Base-by-base conservation (phyloP, 78 protist species). In the Dictyostelium firmibasis region DNA sequence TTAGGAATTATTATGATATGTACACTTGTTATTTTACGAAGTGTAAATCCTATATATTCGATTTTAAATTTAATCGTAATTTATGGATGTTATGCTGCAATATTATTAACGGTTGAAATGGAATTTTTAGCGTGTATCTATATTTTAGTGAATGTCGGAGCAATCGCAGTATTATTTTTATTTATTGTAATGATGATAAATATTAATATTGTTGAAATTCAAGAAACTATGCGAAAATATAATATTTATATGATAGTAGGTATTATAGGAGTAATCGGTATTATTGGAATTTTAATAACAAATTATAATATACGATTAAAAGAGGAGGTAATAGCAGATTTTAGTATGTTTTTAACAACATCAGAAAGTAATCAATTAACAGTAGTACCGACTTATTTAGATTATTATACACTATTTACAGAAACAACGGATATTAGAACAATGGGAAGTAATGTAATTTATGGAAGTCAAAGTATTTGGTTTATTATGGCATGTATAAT, bases 131-230 rank as follows among this genome's bases (percentile, higher is more conserved):
- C 86, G 10, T 64, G 72, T 82, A 82, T 82, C 13, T 47, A 36
- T 82, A 82, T 82, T 35, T 64, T 82, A 64, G 86, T 82, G 5
- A 64, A 82, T 82, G 86, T 82, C 11, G 86, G 86, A 23, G 86
- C 86, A 60, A 82, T 82, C 3, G 86, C 86, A 18, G 75, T 82
- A 23, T 82, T 82, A 82, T 82, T 82, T 50, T 82, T 82, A 82
- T 82, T 82, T 50, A 82, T 82, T 35, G 69, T 82, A 35, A 82
- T 82, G 86, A 82, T 82, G 86, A 64, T 82, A 2, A 82, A 82
- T 64, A 82, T 82, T 18, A 82, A 82, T 36, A 35, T 82, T 7
- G 38, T 82, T 18, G 86, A 82, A 82, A 64, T 82, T 18, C 47
- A 82, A 64, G 86, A 82, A 82, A 82, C 79, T 23, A 44, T 82